Base-by-base conservation (phyloP, 1,284 basidiomycete species). In the Chalciporus sp. region DNA sequence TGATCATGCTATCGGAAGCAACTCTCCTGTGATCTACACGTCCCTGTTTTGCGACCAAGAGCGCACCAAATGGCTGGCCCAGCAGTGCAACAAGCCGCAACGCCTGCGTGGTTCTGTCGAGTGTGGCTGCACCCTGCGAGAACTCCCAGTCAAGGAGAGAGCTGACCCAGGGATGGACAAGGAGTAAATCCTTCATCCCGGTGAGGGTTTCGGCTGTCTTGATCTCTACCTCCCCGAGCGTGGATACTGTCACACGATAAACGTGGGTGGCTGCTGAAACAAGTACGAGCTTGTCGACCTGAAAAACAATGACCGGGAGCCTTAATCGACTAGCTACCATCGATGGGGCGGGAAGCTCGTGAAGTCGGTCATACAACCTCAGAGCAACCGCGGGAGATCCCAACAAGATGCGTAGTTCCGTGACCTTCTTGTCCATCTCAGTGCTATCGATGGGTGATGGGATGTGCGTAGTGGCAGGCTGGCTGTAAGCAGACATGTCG, bases 111-210 rank as follows among this genome's bases (percentile, higher is more conserved):
- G n/a, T n/a, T n/a, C n/a, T n/a, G n/a, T n/a, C n/a, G n/a, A n/a
- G n/a, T n/a, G n/a, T n/a, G n/a, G n/a, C n/a, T n/a, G n/a, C n/a
- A n/a, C n/a, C 41, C 42, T 5, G 23, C 27, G n/a, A 14, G 35
- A 27, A 60, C 20, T 51, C 58, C 27, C 51, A 53, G 39, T 56
- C 47, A 12, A 60, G 49, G 7, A 58, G 26, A 2, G 57, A 47
- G 4, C 41, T 33, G 16, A 59, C 56, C 57, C 58, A 56, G 6
- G 56, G 57, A 20, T 60, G 57, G 1, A 56, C 29, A 3, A 58
- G 35, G 42, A 12, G 42, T 11, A 46, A 27, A 14, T 45, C 37
- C 1, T 9, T 29, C 28, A 42, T 42, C 16, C n/a, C 28, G 14
- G 12, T 33, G 6, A 60, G 19, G 11, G 49, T 16, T 1, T 33